phyloP scores from a whole-genome alignment of 352 stramenopile genomes.

The Phytophthora nicotianae region DNA sequence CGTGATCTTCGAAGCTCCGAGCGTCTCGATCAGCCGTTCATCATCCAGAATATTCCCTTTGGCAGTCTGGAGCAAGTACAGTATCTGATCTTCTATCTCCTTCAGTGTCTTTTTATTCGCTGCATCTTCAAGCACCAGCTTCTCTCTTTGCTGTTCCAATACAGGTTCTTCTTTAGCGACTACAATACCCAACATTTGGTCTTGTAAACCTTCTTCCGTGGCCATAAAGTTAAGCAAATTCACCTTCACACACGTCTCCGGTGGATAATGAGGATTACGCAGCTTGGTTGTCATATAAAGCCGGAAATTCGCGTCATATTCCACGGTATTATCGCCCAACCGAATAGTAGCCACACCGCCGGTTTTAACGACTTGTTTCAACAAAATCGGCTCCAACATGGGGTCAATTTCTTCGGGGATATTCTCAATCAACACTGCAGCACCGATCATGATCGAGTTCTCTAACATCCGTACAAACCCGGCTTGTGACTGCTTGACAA shows the following conservation, averaged over 20 bases:
- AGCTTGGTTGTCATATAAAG: conserved; percentile 96
- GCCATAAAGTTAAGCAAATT: conserved; percentile 98
- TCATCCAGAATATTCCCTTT: conserved; percentile 97
- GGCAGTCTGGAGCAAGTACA: conserved; percentile 92
- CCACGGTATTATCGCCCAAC: conserved; percentile 93
- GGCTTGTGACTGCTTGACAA: conserved; percentile 93
- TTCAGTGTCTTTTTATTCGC: conserved; percentile 95
- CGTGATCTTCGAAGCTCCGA: conserved; percentile 93
- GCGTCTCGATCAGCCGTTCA: conserved; percentile 94
- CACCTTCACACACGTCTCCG: conserved; percentile 96
- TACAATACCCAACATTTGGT: conserved; percentile 96
- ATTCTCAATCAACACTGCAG: conserved; percentile 94
- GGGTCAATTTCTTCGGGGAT: conserved; percentile 94
- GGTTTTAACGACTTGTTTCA: conserved; percentile 93
- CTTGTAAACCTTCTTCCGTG: conserved; percentile 93
- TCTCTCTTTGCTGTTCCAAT: conserved; percentile 91
- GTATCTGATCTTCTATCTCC: conserved; percentile 97
- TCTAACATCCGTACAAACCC: conserved; percentile 96
- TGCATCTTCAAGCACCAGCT: conserved; percentile 94
- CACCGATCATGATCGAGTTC: conserved; percentile 95
- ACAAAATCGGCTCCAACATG: conserved; percentile 93
- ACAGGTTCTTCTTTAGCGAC: conserved; percentile 94
- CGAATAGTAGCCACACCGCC: conserved; percentile 91
- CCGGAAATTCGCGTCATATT: conserved; percentile 94
- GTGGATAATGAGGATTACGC: conserved; percentile 94